Conservation (phyloP, 306 rosid genomes). For the Dryas octopetala region DNA sequence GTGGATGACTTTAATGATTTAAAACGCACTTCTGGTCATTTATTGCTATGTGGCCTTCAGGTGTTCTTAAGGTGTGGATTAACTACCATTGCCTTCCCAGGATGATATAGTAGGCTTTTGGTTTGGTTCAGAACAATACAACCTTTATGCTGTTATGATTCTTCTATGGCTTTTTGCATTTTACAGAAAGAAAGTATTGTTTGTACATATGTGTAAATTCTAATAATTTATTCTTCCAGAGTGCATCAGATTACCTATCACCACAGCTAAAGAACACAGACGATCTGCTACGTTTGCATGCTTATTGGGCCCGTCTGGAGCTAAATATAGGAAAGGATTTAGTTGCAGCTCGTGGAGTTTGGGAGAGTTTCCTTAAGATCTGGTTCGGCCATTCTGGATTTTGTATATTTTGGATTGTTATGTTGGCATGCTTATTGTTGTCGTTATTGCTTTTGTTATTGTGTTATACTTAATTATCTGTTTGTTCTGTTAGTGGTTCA, state of each 20-base stretch:
- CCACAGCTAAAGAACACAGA: conserved; percentile 79
- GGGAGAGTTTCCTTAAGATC: conserved; percentile 84
- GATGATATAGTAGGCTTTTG: too few species aligned
- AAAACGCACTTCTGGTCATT: too few species aligned
- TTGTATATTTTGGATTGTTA: background rate
- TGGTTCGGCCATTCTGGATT: conserved; percentile 47
- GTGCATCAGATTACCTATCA: conserved; percentile 73
- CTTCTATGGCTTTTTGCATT: background rate
- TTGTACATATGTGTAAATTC: conserved; percentile 25
- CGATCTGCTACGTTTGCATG: conserved; percentile 60
- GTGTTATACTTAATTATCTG: background rate
- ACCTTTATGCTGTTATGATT: conserved; percentile 1
- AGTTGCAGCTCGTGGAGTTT: conserved; percentile 81
- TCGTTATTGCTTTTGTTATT: background rate
- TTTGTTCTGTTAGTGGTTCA: conserved; percentile 55
- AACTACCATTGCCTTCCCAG: too few species aligned
- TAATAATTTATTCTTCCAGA: conserved; percentile 48
- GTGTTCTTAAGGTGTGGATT: too few species aligned
- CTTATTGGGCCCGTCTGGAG: conserved; percentile 94
- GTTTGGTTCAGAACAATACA: background rate
- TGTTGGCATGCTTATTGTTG: background rate
- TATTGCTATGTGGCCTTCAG: conserved; percentile 16
- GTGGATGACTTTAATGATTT: too few species aligned
- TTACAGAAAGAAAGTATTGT: background rate
- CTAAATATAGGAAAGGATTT: conserved; percentile 54